A percentile compares a stretch with the other conserved stretches of the same genome.
These are phyloP conservation scores for Suillus paluster DNA, from an alignment of 768 basidiomycete species.

Conservation along the genomic window DNA sequence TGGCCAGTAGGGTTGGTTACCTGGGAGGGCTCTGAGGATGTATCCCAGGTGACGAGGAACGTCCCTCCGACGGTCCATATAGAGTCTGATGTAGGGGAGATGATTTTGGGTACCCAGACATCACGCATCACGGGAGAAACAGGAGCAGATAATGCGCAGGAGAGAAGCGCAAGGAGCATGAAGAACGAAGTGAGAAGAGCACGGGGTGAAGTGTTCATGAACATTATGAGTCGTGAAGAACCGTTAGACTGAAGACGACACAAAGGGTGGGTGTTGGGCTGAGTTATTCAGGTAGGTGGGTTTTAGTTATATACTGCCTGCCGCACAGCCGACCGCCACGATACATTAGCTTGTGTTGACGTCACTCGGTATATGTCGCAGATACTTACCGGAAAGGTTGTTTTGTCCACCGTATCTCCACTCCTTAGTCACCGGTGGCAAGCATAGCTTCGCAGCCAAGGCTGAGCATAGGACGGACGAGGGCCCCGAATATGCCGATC, in stretches of 20 bases:
- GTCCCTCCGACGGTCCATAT: slow-evolving; percentile 46
- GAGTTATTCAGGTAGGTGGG: not conserved
- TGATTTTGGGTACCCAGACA: slow-evolving; percentile 51
- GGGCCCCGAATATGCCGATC: not conserved
- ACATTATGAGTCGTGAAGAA: slow-evolving; percentile 16
- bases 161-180: slow-evolving; percentile 25
- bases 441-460: not conserved
- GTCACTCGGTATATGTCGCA: not conserved
- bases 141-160: slow-evolving; percentile 38
- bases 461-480: not conserved
- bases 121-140: slow-evolving; percentile 38
- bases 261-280: not conserved
- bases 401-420: not conserved
- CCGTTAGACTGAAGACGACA: slow-evolving; percentile 4
- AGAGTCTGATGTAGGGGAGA: slow-evolving; percentile 37
- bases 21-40: slow-evolving; percentile 42
- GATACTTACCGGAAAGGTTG: not conserved
- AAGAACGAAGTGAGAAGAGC: slow-evolving; percentile 10
- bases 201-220: slow-evolving; percentile 15
- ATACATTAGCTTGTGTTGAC: not conserved
- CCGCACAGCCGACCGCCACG: slow-evolving; percentile 16
- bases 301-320: slow-evolving; percentile 20
- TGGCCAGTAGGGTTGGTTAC: slow-evolving; percentile 52
- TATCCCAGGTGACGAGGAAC: slow-evolving; percentile 53
- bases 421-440: not conserved